A percentile compares a stretch with the other conserved stretches of the same genome.
Conservation (phyloP, 2,329 filamentous ascomycete species). For the Venturia effusa region DNA sequence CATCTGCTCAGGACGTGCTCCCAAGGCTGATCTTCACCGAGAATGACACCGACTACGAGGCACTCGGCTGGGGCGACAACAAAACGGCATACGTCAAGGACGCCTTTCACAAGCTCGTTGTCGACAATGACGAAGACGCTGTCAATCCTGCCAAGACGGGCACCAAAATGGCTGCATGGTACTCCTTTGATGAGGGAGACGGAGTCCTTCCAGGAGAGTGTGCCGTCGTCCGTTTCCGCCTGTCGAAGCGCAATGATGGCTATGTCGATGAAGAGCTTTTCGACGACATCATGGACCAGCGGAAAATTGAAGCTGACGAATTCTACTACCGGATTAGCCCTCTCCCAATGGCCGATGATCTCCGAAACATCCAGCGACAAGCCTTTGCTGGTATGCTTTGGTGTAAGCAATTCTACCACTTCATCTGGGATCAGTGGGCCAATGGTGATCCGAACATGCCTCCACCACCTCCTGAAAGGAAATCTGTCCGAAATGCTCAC, state of each 20-base stretch:
- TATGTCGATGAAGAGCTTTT: conserved; percentile 90
- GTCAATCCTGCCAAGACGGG: conserved; percentile 71
- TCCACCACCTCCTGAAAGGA: conserved; percentile 70
- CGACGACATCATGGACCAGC: conserved; percentile 79
- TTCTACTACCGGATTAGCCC: conserved; percentile 93
- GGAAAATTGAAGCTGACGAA: conserved; percentile 83
- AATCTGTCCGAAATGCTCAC: conserved; percentile 70
- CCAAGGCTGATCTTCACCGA: conserved; percentile 86
- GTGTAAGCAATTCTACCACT: conserved; percentile 95
- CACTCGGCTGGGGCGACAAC: conserved; percentile 59
- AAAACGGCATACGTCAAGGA: conserved; percentile 83
- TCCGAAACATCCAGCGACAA: conserved; percentile 90
- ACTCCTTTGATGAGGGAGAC: conserved; percentile 77
- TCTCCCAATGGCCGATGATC: conserved; percentile 82
- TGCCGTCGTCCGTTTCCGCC: conserved; percentile 84
- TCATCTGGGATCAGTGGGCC: conserved; percentile 96
- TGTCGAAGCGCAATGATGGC: conserved; percentile 57
- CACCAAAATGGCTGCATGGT: conserved; percentile 89
- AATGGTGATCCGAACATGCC: conserved; percentile 85
- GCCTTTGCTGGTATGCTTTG: conserved; percentile 96
- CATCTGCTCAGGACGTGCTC: conserved; percentile 69
- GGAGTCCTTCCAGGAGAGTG: conserved; percentile 86
- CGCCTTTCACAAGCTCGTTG: conserved; percentile 82
- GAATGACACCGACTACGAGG: conserved; percentile 81
- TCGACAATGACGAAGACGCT: conserved; percentile 67